Conservation (phyloP, 805 yeast genomes). For the Cyberlindnera japonica region DNA sequence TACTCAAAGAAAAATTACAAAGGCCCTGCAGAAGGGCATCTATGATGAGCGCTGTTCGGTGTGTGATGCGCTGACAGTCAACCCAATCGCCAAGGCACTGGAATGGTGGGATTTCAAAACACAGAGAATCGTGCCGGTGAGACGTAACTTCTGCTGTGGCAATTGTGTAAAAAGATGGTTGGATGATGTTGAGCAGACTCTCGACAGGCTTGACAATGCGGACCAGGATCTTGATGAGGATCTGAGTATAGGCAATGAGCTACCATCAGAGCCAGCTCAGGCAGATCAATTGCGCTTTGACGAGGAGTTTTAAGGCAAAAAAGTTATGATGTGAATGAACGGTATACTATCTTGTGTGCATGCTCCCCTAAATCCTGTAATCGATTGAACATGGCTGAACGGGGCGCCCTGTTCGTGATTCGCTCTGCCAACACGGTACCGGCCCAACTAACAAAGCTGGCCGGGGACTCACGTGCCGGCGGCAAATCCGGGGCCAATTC, state of each 20-base stretch:
- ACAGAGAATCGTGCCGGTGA: conserved; percentile 48
- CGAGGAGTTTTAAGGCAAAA: background rate
- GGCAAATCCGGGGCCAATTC: too few relatives aligned
- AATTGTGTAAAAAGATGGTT: conserved; percentile 40
- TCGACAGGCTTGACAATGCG: background rate
- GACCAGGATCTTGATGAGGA: background rate
- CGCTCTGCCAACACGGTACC: too few relatives aligned
- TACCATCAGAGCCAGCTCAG: background rate
- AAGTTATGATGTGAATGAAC: background rate
- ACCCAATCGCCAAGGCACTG: conserved; percentile 53
- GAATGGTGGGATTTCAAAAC: conserved; percentile 68
- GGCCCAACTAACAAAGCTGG: too few relatives aligned
- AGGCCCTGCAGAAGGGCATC: conserved; percentile 50
- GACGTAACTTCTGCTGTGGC: conserved; percentile 53
- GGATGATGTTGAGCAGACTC: conserved; percentile 17
- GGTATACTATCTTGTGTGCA: background rate
- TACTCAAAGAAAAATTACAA: conserved; percentile 43
- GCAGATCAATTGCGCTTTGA: background rate
- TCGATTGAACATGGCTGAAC: too few relatives aligned
- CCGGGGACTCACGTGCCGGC: too few relatives aligned
- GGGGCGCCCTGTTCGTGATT: too few relatives aligned
- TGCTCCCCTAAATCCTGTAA: background rate
- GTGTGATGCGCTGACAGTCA: conserved; percentile 46
- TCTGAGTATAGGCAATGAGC: background rate
- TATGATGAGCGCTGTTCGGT: conserved; percentile 51